Percentiles rank a stretch among this genome's conserved stretches.
Conservation (phyloP, 345 rosid genomes). For the Diplotaxis tenuifolia region DNA sequence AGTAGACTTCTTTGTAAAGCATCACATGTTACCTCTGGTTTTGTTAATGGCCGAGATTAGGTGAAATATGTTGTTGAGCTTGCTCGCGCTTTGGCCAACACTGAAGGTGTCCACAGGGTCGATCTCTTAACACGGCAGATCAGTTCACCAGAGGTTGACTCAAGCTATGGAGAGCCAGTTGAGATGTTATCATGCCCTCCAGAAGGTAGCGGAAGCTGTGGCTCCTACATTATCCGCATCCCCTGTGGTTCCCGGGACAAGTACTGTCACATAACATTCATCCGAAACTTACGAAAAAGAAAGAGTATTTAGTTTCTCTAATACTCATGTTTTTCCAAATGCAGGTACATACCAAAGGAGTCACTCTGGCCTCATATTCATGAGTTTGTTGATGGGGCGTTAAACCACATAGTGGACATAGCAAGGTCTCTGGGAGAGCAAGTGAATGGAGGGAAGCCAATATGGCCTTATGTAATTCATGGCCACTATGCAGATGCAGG, state of each 20-base stretch:
- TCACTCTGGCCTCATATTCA: conserved; percentile 87
- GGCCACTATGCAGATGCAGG: conserved; percentile 99
- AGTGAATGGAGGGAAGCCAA: conserved; percentile 66
- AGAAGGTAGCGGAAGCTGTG: conserved; percentile 61
- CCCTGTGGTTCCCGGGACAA: conserved; percentile 89
- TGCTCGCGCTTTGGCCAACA: conserved; percentile 86
- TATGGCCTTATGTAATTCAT: conserved; percentile 96
- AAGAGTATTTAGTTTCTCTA: neutral
- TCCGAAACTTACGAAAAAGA: too few relatives aligned
- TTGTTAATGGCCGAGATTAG: too few relatives aligned
- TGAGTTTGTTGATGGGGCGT: conserved; percentile 94
- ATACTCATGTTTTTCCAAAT: neutral
- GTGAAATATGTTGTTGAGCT: conserved; percentile 98
- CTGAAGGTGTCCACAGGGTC: conserved; percentile 93
- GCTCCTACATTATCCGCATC: conserved; percentile 87
- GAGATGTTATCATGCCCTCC: conserved; percentile 79
- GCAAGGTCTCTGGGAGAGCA: conserved; percentile 87
- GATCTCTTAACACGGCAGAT: conserved; percentile 94
- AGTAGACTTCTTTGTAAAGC: neutral
- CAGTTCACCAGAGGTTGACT: conserved; percentile 85
- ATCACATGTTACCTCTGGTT: neutral
- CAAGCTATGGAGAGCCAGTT: conserved; percentile 92
- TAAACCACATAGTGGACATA: conserved; percentile 85
- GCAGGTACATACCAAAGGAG: conserved; percentile 54
- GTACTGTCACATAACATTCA: conserved; percentile 70